A percentile compares a stretch with the other conserved stretches of the same genome.
Evolutionary conservation across 2,329 filamentous ascomycete species (phyloP).

Genomic region (Arachnopeziza araneosa): DNA sequence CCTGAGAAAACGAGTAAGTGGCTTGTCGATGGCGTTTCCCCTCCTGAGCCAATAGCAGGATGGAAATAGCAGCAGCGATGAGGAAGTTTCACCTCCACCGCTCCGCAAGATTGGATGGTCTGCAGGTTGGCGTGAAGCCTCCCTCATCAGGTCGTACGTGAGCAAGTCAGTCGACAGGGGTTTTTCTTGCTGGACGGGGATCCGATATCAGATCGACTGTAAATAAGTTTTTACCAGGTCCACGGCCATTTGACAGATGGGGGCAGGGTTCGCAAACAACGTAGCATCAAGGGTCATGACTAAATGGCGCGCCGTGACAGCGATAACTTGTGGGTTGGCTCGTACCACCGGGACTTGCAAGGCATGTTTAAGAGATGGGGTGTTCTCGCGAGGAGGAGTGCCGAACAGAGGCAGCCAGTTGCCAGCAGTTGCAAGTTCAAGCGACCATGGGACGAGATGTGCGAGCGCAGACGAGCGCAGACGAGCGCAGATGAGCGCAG

Average conservation of each 20-base stretch:
- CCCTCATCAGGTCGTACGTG: not conserved
- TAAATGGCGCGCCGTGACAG: not conserved
- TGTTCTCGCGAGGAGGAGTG: not conserved
- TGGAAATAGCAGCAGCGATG: not conserved
- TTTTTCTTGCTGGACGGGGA: not conserved
- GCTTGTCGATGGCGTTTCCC: not conserved
- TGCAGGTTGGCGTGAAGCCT: not conserved
- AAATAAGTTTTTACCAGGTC: not conserved
- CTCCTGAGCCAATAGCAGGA: not conserved
- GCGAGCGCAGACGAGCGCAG: no score
- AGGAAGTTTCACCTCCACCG: not conserved
- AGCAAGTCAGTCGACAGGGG: not conserved
- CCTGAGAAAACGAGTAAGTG: not conserved
- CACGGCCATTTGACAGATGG: not conserved
- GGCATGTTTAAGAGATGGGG: not conserved
- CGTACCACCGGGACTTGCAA: not conserved
- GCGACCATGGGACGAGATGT: no score
- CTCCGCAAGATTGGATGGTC: not conserved
- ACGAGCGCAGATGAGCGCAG: no score
- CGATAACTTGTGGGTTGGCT: not conserved
- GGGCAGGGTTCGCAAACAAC: not conserved
- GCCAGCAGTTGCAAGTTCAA: not conserved
- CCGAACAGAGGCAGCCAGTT: no score
- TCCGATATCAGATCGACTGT: not conserved
- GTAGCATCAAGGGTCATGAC: not conserved